Base-by-base conservation (phyloP, 208 protist genomes). In the Tetramitus jugosus region DNA sequence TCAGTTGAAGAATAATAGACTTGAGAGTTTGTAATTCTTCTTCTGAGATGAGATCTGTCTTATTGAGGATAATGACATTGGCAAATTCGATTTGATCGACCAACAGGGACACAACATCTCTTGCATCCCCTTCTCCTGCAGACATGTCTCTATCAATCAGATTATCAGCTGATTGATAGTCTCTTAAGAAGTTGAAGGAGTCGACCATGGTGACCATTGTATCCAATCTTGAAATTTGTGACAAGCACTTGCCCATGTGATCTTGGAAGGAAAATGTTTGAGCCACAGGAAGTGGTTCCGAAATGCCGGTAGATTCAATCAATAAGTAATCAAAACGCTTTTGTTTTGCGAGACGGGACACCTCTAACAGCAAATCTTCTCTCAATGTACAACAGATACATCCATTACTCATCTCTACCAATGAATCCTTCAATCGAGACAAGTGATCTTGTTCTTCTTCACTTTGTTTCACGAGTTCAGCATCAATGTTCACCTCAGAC, bases 1-100 rank as follows among this genome's bases (percentile, higher is more conserved):
- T 95, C n/a, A 93, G 37, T 6, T 31, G n/a, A 7, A 78, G 33
- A 4, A 87, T 26, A 33, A 88, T 69, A 20, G 84, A 71, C 31
- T 71, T 29, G 6, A 71, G 17, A 29, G 43, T 42, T 0, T 49
- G 3, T 20, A 71, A 4, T n/a, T 71, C n/a, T 35, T 71, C 39
- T 56, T 76, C 56, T 7, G 17, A 77, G 13, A 92, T 82, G 0
- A 94, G 52, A 80, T 94, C 91, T 39, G 67, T 83, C 83, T 95
- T 95, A 83, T 95, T 95, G 20, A 95, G 46, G 0, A 95, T 40
- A 40, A 95, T 86, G 0, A 91, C 80, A 80, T 95, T 85, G 4
- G 90, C 85, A 82, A 93, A 95, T 78, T 93, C 90, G 4, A 88
- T 80, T 79, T 93, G 90, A 33, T 93, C 90, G 17, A 71, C 33